Conservation (phyloP, 495 filamentous ascomycete genomes). For the Penicillium paradoxum region DNA sequence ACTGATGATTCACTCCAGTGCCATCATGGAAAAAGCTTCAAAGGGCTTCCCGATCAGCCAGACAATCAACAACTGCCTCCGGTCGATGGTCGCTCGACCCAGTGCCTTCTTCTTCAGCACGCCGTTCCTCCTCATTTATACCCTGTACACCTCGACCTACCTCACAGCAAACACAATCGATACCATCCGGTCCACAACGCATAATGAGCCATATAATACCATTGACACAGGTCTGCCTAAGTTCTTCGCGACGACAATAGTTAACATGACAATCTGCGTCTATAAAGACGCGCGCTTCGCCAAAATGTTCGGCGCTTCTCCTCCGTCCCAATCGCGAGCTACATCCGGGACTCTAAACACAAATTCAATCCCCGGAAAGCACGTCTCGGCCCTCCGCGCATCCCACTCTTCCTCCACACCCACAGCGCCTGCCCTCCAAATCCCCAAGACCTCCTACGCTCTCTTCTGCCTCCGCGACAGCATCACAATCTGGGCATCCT, state of each 20-base stretch:
- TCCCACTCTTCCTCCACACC: constrained; percentile 3
- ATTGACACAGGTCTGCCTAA: constrained; percentile 73
- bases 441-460: constrained; percentile 55
- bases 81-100: constrained; percentile 61
- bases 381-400: constrained; percentile 42
- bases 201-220: constrained; percentile 48
- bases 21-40: constrained; percentile 93
- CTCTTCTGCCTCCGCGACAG: constrained; percentile 84
- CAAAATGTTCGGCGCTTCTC: constrained; percentile 62
- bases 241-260: constrained; percentile 73
- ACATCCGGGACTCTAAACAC: neutral
- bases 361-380: constrained; percentile 8
- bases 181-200: constrained; percentile 65
- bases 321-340: constrained; percentile 9
- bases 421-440: constrained; percentile 22
- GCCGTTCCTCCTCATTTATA: constrained; percentile 82
- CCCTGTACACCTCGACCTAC: constrained; percentile 88
- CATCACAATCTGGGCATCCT: constrained; percentile 87
- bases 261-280: constrained; percentile 86
- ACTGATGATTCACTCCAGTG: constrained; percentile 44
- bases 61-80: constrained; percentile 61
- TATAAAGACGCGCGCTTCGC: constrained; percentile 91
- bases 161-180: constrained; percentile 85
- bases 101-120: constrained; percentile 67
- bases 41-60: constrained; percentile 65